Evolutionary conservation across 345 rosid species (phyloP).

Genomic region (Tarenaya hassleriana): DNA sequence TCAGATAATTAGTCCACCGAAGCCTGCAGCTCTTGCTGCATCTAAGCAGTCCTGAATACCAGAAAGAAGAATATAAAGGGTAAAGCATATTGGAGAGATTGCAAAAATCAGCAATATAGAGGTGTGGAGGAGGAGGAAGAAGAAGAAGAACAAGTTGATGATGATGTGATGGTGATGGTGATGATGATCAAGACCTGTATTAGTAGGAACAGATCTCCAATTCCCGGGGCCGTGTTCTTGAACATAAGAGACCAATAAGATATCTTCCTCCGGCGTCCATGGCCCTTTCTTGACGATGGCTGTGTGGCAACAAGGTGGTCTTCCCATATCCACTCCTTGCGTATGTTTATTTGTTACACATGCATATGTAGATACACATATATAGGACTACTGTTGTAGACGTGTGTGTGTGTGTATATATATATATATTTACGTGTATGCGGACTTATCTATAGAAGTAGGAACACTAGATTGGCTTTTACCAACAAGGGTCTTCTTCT

Average conservation of each 20-base stretch:
- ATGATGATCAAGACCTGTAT: constrained; percentile 43
- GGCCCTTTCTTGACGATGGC: constrained; percentile 92
- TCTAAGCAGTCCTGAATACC: constrained; percentile 81
- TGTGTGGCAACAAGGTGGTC: constrained; percentile 90
- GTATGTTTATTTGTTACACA: not conserved
- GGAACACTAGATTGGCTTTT: constrained; percentile 18
- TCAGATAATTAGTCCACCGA: constrained; percentile 93
- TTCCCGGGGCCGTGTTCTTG: constrained; percentile 95
- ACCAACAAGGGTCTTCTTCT: constrained; percentile 13
- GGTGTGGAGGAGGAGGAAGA: no score
- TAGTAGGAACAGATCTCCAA: constrained; percentile 86
- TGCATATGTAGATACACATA: not conserved
- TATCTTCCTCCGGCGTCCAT: constrained; percentile 99
- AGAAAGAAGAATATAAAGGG: no score
- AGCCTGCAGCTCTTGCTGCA: constrained; percentile 99
- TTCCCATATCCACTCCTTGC: constrained; percentile 45
- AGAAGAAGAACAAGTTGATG: not conserved
- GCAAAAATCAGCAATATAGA: constrained; percentile 32
- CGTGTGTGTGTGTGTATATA: no score
- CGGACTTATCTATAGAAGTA: constrained; percentile 9
- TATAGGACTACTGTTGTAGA: no score
- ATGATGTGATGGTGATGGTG: not conserved
- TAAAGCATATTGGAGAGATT: no score
- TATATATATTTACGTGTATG: no score
- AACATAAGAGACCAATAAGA: constrained; percentile 75